Evolutionary conservation across 768 basidiomycete species (phyloP).

Genomic region (Kwoniella bestiolae): DNA sequence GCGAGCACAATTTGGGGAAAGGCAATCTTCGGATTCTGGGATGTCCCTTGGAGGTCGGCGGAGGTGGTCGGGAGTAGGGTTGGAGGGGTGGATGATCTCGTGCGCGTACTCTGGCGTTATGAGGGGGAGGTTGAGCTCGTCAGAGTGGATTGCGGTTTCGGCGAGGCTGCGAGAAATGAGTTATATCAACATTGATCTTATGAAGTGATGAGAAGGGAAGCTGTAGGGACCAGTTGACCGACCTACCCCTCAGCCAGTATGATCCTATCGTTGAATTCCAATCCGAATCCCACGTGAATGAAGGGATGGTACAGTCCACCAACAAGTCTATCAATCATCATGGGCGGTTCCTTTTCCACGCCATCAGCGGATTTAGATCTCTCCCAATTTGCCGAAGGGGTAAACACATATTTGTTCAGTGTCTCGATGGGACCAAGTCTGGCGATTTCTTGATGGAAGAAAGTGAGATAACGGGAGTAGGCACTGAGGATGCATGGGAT

Average conservation of each 20-base stretch:
- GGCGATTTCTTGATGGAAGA: conserved; percentile 45
- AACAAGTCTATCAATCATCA: conserved; percentile 42
- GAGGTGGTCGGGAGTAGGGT: conserved; percentile 13
- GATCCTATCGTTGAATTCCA: conserved; percentile 48
- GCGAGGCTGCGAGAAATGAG: conserved; percentile 32
- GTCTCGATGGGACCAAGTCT: conserved; percentile 33
- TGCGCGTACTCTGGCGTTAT: conserved; percentile 28
- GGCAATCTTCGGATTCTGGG: conserved; percentile 11
- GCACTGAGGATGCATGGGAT: conserved; percentile 17
- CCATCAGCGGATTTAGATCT: not conserved
- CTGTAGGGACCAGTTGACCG: not conserved
- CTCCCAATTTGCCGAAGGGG: conserved; percentile 31
- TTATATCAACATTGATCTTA: not conserved
- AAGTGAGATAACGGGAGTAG: conserved; percentile 41
- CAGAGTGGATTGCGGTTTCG: conserved; percentile 38
- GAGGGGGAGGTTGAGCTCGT: conserved; percentile 18
- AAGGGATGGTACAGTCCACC: conserved; percentile 44
- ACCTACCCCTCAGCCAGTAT: conserved; percentile 46
- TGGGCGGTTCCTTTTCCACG: conserved; percentile 20
- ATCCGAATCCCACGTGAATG: conserved; percentile 47
- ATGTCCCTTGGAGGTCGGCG: conserved; percentile 10
- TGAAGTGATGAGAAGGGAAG: not conserved
- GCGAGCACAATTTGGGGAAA: conserved; percentile 2
- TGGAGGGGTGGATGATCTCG: conserved; percentile 3
- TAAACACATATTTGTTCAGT: conserved; percentile 41